These are phyloP conservation scores for Vigna mungo DNA, from an alignment of 306 rosid genomes.

Conservation along the genomic window DNA sequence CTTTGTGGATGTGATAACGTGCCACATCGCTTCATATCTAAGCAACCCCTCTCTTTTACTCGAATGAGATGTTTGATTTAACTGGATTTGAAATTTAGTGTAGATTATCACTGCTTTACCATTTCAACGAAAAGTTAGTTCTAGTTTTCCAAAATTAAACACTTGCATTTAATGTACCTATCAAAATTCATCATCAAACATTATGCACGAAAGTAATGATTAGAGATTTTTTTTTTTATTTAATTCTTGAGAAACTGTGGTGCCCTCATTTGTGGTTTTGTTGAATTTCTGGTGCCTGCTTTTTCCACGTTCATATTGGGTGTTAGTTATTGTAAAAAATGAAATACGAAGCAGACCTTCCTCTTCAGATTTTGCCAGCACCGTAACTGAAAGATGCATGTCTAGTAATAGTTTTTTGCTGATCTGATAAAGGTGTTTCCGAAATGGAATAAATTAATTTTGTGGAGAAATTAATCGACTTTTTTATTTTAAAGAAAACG, in stretches of 20 bases:
- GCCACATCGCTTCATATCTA: background rate
- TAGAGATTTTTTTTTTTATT: background rate
- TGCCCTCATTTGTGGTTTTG: background rate
- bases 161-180: background rate
- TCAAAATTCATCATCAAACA: background rate
- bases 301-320: background rate
- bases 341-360: background rate
- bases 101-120: background rate
- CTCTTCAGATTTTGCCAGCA: background rate
- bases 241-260: background rate
- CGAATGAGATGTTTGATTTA: constrained; percentile 2
- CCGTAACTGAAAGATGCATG: background rate
- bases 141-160: background rate
- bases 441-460: too few relatives aligned
- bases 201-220: background rate
- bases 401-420: background rate
- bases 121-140: background rate
- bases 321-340: background rate
- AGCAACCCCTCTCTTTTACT: background rate
- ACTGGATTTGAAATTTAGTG: constrained; percentile 4
- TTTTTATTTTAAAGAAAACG: too few relatives aligned
- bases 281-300: background rate
- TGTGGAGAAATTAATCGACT: too few relatives aligned
- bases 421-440: background rate
- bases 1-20: constrained; percentile 43